These are phyloP conservation scores for Ogataea methanolica DNA, from an alignment of 805 yeast genomes.

Conservation along the genomic window DNA sequence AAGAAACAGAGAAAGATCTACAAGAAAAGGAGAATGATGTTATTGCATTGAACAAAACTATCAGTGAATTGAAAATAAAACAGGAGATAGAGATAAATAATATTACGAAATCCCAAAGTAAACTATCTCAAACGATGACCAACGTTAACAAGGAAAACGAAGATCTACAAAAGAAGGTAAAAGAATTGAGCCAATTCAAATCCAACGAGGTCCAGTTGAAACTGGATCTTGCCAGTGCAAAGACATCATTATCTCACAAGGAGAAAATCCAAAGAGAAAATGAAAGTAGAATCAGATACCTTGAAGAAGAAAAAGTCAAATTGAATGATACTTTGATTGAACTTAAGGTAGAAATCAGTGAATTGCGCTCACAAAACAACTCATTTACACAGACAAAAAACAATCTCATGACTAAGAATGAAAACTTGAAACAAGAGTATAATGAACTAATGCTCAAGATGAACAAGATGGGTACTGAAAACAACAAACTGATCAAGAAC, in stretches of 20 bases:
- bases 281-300: slow-evolving; percentile 31
- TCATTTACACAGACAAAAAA: slow-evolving; percentile 35
- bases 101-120: slow-evolving; percentile 25
- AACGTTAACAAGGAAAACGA: slow-evolving; percentile 34
- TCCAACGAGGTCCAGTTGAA: slow-evolving; percentile 41
- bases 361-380: slow-evolving; percentile 33
- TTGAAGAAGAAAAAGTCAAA: slow-evolving; percentile 36
- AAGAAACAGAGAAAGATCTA: slow-evolving; percentile 15
- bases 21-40: slow-evolving; percentile 15
- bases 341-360: slow-evolving; percentile 38
- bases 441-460: slow-evolving; percentile 34
- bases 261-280: slow-evolving; percentile 37
- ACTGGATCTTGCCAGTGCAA: slow-evolving; percentile 43
- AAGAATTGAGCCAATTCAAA: slow-evolving; percentile 37
- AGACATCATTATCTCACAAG: slow-evolving; percentile 40
- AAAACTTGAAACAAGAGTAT: slow-evolving; percentile 28
- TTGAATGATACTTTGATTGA: slow-evolving; percentile 35
- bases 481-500: slow-evolving; percentile 35
- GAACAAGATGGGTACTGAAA: slow-evolving; percentile 38
- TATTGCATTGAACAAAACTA: slow-evolving; percentile 12
- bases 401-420: slow-evolving; percentile 39
- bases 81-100: slow-evolving; percentile 21
- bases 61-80: slow-evolving; percentile 14
- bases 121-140: slow-evolving; percentile 26
- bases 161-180: slow-evolving; percentile 17